Base-by-base conservation (phyloP, 2,329 filamentous ascomycete species). In the Aspergillus nomiae region DNA sequence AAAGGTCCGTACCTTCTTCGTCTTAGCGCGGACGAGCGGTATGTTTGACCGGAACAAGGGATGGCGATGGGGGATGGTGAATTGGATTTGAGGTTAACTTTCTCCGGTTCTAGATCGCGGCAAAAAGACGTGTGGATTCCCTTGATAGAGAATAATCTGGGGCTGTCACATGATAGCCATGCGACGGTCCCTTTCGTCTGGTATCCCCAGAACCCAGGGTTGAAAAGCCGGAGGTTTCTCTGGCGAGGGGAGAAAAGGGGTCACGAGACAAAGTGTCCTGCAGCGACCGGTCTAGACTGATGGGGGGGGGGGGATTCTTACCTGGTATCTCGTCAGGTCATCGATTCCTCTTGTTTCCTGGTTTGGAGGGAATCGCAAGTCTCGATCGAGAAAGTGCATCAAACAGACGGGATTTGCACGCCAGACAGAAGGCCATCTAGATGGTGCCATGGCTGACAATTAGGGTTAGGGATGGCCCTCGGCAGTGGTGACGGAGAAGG, bases 401-500 rank as follows among this genome's bases (percentile, higher is more conserved):
- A 41, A 41, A 26, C 9, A 24, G 14, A 36, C 12, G 21, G n/a
- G 36, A 41, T 41, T 41, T 41, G 36, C 19, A 41, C 28, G 24
- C 16, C 12, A 12, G 24, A 8, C 28, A 24, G 43, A 45, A 12
- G 11, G 9, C 5, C 21, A 48, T 26, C 45, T 41, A 41, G 36
- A 48, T 16, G 12, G 21, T 14, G 21, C 21, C 21, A 26, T 48
- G 45, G 45, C 45, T 48, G 45, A 48, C 21, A 30, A 32, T 50
- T 50, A 50, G 46, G 46, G 46, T 50, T 50, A 50, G 8, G 32
- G 46, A 32, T 30, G 46, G 16, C 46, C n/a, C 36, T 38, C 58
- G 58, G 58, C 58, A 53, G 58, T 59, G 58, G 58, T 59, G 58
- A 43, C 46, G 60, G 60, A 45, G 55, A 61, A 62, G 60, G 60